Evolutionary conservation across 2,329 filamentous ascomycete genomes (phyloP), one percentile per base, ranked within the genome.

Genomic region (Alternaria rosae): DNA sequence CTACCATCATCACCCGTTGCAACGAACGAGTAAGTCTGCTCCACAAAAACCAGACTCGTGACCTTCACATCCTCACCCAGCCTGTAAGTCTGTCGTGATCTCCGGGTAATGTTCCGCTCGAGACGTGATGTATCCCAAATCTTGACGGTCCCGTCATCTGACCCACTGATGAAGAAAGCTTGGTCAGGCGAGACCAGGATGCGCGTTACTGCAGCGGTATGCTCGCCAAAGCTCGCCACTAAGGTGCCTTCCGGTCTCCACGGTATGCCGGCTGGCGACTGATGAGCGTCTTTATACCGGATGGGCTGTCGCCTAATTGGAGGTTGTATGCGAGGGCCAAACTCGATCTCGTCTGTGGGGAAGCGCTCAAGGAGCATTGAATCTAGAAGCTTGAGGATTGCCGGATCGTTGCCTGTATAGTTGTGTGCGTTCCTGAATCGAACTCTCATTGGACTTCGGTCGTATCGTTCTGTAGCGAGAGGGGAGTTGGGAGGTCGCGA

Each of bases 81-180:
- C 59, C 86, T 89, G 80, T 97, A 91, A 0, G 92, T 96, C 74
- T 96, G 92, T 21, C 94, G 87, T 26, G 95, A 93, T 44, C 93
- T 88, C 71, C 97, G 91, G 0, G 92, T 91, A 52, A 98, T 88
- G 75, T 97, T 98, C 45, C 93, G 91, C 80, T 99, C 95, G 7
- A 99, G 85, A 23, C 95, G 87, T 25, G 89, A 89, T 25, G 93
- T 91, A 80, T 99, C 95, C 95, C 95, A 99, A 6, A 99, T 86
- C 74, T 92, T 97, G 59, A 97, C 92, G 7, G 87, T 89, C 3
- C 95, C 92, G 78, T 99, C 95, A 72, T 97, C 92, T 10, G 94
- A 94, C 7, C 90, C 94, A 1, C 95, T 98, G 59, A 97, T 86
- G 79, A 99, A 99, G 81, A 99, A 99, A 5, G 90, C 83, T 76